A percentile compares a stretch with the other conserved stretches of the same genome.
These are phyloP conservation scores for Cochlearia excelsa DNA, from an alignment of 345 rosid species.

Conservation along the genomic window DNA sequence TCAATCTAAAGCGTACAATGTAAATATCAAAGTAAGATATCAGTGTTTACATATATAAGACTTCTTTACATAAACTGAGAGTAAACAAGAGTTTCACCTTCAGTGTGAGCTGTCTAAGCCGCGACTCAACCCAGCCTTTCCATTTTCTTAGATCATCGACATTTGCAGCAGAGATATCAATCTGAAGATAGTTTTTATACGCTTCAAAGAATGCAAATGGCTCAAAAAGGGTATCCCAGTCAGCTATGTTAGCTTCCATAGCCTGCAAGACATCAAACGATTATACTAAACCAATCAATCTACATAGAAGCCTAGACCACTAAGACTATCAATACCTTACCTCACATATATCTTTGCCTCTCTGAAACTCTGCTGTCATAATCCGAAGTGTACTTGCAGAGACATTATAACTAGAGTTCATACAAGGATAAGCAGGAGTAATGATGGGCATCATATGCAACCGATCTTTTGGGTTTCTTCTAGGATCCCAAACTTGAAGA, in stretches of 20 bases:
- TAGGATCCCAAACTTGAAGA: conserved; percentile 95
- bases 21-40: conserved; percentile 23
- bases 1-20: conserved; percentile 56
- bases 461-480: conserved; percentile 79
- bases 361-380: conserved; percentile 88
- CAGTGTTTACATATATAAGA: neutral
- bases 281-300: conserved; percentile 17
- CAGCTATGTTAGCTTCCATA: conserved; percentile 74
- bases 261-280: conserved; percentile 53
- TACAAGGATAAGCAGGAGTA: conserved; percentile 96
- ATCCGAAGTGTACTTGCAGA: conserved; percentile 83
- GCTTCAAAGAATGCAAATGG: conserved; percentile 88
- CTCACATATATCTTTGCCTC: conserved; percentile 93
- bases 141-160: conserved; percentile 82
- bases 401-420: conserved; percentile 98
- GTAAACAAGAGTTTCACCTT: conserved; percentile 47
- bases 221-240: conserved; percentile 90
- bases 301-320: conserved; percentile 18
- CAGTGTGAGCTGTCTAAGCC: conserved; percentile 87
- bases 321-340: conserved; percentile 41
- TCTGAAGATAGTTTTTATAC: conserved; percentile 85
- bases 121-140: conserved; percentile 99
- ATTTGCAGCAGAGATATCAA: conserved; percentile 75
- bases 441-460: conserved; percentile 94
- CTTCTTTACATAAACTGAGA: neutral